Evolutionary conservation across 2,329 filamentous ascomycete species (phyloP).

Genomic region (Penicillium sp.): DNA sequence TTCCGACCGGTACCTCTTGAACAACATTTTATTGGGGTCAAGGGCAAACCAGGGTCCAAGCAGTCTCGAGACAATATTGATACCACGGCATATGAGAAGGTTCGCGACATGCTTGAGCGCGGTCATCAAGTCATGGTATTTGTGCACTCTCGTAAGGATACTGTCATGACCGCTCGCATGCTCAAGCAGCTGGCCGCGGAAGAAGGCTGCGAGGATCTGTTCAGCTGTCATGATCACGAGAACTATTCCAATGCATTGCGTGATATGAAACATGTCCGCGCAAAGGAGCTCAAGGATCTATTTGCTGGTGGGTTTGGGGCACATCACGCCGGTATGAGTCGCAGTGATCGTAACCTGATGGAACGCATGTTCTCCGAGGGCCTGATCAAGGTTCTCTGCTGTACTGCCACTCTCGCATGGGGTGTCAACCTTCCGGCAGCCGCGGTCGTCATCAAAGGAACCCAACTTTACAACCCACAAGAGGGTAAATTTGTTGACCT

Average conservation of each 20-base stretch:
- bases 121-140: conserved; percentile 99
- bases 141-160: conserved; percentile 95
- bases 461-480: conserved; percentile 93
- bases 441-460: conserved; percentile 97
- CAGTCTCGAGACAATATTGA: conserved; percentile 89
- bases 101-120: conserved; percentile 84
- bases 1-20: conserved; percentile 95
- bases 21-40: conserved; percentile 96
- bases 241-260: conserved; percentile 77
- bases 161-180: conserved; percentile 82
- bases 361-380: conserved; percentile 89
- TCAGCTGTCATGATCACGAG: conserved; percentile 79
- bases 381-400: conserved; percentile 95
- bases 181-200: conserved; percentile 86
- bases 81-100: conserved; percentile 86
- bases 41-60: conserved; percentile 79
- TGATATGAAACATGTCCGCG: conserved; percentile 84
- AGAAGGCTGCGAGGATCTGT: conserved; percentile 75
- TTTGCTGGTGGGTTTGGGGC: conserved; percentile 90
- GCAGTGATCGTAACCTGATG: conserved; percentile 93
- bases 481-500: conserved; percentile 96
- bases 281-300: conserved; percentile 84
- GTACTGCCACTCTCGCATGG: conserved; percentile 97
- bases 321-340: conserved; percentile 95
- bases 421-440: conserved; percentile 98